These are phyloP conservation scores for Arabidopsis suecica DNA, from an alignment of 345 rosid species.

Conservation along the genomic window DNA sequence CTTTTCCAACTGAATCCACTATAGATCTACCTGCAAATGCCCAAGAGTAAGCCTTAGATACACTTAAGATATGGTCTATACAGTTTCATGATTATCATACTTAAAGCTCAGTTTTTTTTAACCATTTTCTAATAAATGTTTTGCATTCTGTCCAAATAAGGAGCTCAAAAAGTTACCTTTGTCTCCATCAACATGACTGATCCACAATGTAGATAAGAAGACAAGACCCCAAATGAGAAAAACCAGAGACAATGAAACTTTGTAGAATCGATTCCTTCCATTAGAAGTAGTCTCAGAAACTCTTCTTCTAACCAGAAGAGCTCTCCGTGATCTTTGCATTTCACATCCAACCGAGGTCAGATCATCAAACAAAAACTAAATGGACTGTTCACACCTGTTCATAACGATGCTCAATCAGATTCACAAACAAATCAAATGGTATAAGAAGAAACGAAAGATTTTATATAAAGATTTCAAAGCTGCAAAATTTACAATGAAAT, in stretches of 20 bases:
- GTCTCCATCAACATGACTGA: constrained; percentile 65
- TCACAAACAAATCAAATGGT: constrained; percentile 4
- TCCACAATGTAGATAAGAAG: constrained; percentile 70
- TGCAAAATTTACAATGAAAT: no score
- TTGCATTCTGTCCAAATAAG: not conserved
- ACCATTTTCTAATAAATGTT: not conserved
- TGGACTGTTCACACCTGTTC: constrained; percentile 23
- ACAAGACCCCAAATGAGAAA: constrained; percentile 76
- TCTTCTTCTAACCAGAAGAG: constrained; percentile 85
- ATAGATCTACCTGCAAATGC: constrained; percentile 54
- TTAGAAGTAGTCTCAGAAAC: constrained; percentile 54
- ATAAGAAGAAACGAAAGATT: not conserved
- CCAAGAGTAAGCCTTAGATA: constrained; percentile 7
- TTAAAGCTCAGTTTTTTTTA: not conserved
- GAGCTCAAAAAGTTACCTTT: constrained; percentile 49
- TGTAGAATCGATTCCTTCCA: constrained; percentile 58
- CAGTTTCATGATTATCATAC: constrained; percentile 2
- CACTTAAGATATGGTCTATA: not conserved
- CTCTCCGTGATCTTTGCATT: constrained; percentile 94
- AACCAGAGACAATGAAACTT: constrained; percentile 76
- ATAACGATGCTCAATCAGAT: constrained; percentile 13
- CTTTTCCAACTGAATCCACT: constrained; percentile 38
- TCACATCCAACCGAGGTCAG: constrained; percentile 62
- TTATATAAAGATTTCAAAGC: not conserved
- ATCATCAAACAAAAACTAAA: constrained; percentile 13